phyloP scores from a whole-genome alignment of 1,284 basidiomycete species.

The Moesziomyces antarcticus region DNA sequence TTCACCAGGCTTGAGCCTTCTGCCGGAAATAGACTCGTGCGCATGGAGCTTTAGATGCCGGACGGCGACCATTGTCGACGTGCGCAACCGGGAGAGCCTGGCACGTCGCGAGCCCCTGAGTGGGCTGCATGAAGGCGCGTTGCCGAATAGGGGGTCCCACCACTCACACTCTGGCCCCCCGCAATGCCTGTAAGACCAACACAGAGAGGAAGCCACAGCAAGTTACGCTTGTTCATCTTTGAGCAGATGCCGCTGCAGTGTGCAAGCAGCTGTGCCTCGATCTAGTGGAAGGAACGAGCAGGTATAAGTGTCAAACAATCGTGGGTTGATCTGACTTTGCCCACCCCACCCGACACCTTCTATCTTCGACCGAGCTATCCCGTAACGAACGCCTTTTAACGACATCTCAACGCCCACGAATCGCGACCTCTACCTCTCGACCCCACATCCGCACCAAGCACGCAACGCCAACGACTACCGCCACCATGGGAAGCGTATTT shows the following conservation, averaged over 20 bases:
- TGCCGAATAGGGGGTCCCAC: constrained; percentile 21
- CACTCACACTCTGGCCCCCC: neutral
- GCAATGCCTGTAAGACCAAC: constrained; percentile 8
- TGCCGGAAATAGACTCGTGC: neutral
- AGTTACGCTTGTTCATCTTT: neutral
- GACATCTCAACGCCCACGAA: too few relatives aligned
- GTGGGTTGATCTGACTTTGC: neutral
- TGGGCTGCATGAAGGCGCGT: constrained; percentile 15
- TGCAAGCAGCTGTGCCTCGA: neutral
- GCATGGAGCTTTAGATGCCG: too few relatives aligned
- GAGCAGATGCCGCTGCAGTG: neutral
- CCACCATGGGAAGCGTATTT: constrained; percentile 49
- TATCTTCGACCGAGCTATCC: too few relatives aligned
- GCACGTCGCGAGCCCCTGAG: constrained; percentile 26
- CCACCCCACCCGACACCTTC: too few relatives aligned
- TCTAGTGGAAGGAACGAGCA: too few relatives aligned
- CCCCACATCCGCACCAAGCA: neutral
- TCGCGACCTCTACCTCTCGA: neutral
- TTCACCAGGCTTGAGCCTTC: neutral
- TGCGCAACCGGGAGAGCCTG: neutral
- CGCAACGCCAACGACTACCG: neutral
- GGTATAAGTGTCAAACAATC: neutral
- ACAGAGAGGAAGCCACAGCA: neutral
- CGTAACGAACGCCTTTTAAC: too few relatives aligned
- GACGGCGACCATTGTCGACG: neutral